Conservation (phyloP, 345 rosid species). For the Microcos paniculata region DNA sequence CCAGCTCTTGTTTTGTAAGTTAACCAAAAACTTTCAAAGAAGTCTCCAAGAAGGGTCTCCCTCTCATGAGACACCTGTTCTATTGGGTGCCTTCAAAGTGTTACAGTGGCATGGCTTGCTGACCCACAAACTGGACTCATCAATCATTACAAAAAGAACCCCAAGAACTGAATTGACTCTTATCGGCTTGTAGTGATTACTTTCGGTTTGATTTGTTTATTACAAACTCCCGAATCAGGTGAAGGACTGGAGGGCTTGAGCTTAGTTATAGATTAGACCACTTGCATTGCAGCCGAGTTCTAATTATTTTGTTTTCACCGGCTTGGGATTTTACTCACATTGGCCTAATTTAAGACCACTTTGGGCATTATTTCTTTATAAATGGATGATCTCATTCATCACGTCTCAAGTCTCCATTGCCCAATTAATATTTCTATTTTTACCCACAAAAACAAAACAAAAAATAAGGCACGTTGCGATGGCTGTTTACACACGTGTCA, state of each 20-base stretch:
- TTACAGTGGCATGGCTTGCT: constrained; percentile 30
- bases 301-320: neutral
- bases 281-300: too few relatives aligned
- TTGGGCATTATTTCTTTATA: too few relatives aligned
- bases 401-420: too few relatives aligned
- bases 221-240: neutral
- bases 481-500: too few relatives aligned
- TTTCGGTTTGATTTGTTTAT: neutral
- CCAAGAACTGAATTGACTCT: neutral
- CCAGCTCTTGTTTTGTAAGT: constrained; percentile 25
- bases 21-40: constrained; percentile 11
- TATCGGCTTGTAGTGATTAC: neutral
- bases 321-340: too few relatives aligned
- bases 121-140: constrained; percentile 11
- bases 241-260: too few relatives aligned
- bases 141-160: neutral
- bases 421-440: too few relatives aligned
- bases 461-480: too few relatives aligned
- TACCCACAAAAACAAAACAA: too few relatives aligned
- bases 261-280: too few relatives aligned
- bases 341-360: too few relatives aligned
- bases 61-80: constrained; percentile 22
- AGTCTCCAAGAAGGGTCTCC: constrained; percentile 19
- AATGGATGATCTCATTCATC: too few relatives aligned
- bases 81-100: constrained; percentile 46